Conservation (phyloP, 768 basidiomycete genomes). For the Coprinopsis sp. region DNA sequence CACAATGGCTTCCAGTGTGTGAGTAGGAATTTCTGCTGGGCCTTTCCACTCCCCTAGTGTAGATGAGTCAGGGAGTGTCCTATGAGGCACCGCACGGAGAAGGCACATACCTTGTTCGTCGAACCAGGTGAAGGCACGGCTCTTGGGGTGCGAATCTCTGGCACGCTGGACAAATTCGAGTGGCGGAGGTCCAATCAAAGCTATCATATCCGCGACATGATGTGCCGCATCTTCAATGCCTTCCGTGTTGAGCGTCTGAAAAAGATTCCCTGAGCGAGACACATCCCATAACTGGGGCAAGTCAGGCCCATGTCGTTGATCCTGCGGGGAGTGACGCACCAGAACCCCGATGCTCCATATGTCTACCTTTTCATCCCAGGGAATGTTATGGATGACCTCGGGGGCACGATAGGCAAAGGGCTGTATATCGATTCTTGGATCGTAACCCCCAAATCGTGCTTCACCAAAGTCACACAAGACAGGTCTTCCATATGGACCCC, state of each 20-base stretch:
- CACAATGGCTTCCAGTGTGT: background rate
- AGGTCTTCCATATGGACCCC: background rate
- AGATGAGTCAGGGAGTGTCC: background rate
- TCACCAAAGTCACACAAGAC: conserved; percentile 15
- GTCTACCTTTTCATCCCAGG: conserved; percentile 10
- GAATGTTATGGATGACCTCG: conserved; percentile 14
- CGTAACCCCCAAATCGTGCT: conserved; percentile 1
- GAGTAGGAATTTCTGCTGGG: background rate
- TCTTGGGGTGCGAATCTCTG: background rate
- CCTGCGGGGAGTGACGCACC: conserved; percentile 2
- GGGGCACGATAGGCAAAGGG: conserved; percentile 11
- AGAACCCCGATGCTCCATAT: conserved; percentile 14
- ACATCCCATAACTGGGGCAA: conserved; percentile 2
- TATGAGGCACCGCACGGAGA: background rate
- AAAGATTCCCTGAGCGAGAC: background rate
- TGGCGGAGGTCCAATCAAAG: conserved; percentile 12
- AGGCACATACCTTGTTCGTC: background rate
- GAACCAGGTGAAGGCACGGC: too few species aligned
- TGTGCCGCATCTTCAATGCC: background rate
- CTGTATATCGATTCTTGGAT: conserved; percentile 1
- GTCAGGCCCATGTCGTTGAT: background rate
- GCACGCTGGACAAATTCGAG: background rate
- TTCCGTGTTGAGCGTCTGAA: background rate
- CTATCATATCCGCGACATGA: conserved; percentile 12
- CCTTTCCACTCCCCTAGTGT: background rate